Conservation (phyloP, 805 yeast species). For the Saccharomycopsis babjevae region DNA sequence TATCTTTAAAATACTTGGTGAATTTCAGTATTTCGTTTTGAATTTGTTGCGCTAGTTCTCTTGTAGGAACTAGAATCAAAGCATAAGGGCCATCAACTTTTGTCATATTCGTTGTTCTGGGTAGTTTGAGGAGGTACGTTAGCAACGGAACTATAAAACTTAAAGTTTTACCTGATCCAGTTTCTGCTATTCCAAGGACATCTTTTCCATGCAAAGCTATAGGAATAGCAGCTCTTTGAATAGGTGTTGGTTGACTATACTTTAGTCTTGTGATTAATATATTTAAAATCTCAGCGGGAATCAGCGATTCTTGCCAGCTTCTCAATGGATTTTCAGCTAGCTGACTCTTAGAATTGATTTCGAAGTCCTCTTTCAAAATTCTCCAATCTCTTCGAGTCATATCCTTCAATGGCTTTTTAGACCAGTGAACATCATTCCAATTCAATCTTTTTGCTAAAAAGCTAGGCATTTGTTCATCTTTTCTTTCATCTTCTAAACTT, state of each 20-base stretch:
- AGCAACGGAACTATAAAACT: constrained; percentile 71
- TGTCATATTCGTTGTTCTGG: constrained; percentile 19
- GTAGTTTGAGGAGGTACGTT: constrained; percentile 39
- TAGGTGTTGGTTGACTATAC: constrained; percentile 71
- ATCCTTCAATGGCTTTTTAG: constrained; percentile 44
- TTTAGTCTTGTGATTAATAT: constrained; percentile 31
- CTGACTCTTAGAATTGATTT: constrained; percentile 45
- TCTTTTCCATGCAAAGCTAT: constrained; percentile 50
- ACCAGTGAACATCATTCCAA: constrained; percentile 42
- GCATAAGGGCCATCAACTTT: constrained; percentile 62
- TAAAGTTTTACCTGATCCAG: constrained; percentile 93
- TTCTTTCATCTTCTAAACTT: constrained; percentile 17
- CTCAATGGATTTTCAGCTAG: constrained; percentile 48
- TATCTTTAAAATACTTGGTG: constrained; percentile 26
- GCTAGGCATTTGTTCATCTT: constrained; percentile 15
- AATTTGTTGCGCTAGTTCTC: constrained; percentile 88
- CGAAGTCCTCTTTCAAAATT: constrained; percentile 67
- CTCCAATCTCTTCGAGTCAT: constrained; percentile 90
- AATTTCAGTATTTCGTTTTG: constrained; percentile 53
- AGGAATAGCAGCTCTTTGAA: constrained; percentile 85
- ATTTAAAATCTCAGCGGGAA: constrained; percentile 34
- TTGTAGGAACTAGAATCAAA: constrained; percentile 77
- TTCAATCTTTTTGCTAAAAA: constrained; percentile 14
- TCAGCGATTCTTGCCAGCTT: constrained; percentile 56
- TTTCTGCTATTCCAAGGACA: constrained; percentile 84